Conservation (phyloP, 768 basidiomycete species). For the Pleurotus pulmonarius region DNA sequence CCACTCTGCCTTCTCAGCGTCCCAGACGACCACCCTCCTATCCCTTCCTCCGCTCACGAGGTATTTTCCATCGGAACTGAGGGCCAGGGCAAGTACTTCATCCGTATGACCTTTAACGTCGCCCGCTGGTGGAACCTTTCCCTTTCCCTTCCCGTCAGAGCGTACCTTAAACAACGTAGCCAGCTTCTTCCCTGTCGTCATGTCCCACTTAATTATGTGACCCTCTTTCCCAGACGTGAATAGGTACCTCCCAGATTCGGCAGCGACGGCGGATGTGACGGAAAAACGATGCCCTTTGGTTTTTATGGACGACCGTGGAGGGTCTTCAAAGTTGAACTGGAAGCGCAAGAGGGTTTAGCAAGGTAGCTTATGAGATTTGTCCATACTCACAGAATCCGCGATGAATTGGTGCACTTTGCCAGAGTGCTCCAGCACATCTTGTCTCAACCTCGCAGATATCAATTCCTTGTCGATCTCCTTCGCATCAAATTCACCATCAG, state of each 20-base stretch:
- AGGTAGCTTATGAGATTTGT: neutral
- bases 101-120: slow-evolving; percentile 77
- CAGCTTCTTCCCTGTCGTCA: slow-evolving; percentile 58
- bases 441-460: slow-evolving; percentile 84
- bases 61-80: slow-evolving; percentile 81
- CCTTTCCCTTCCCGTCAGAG: slow-evolving; percentile 51
- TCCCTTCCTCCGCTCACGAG: slow-evolving; percentile 89
- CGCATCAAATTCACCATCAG: slow-evolving; percentile 91
- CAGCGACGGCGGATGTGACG: slow-evolving; percentile 77
- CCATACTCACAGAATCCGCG: slow-evolving; percentile 58
- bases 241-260: slow-evolving; percentile 69
- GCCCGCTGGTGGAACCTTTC: slow-evolving; percentile 31
- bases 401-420: slow-evolving; percentile 84
- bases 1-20: slow-evolving; percentile 72
- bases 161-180: slow-evolving; percentile 60
- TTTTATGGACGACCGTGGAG: slow-evolving; percentile 48
- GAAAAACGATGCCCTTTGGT: slow-evolving; percentile 74
- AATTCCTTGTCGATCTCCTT: slow-evolving; percentile 94
- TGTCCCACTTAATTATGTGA: slow-evolving; percentile 80
- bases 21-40: slow-evolving; percentile 81
- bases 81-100: slow-evolving; percentile 77
- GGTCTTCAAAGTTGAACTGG: slow-evolving; percentile 55
- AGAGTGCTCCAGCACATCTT: slow-evolving; percentile 87
- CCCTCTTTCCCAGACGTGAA: slow-evolving; percentile 93
- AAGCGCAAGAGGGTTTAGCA: neutral